Conservation (phyloP, 1,284 basidiomycete species). For the Trichosporon sp. region DNA sequence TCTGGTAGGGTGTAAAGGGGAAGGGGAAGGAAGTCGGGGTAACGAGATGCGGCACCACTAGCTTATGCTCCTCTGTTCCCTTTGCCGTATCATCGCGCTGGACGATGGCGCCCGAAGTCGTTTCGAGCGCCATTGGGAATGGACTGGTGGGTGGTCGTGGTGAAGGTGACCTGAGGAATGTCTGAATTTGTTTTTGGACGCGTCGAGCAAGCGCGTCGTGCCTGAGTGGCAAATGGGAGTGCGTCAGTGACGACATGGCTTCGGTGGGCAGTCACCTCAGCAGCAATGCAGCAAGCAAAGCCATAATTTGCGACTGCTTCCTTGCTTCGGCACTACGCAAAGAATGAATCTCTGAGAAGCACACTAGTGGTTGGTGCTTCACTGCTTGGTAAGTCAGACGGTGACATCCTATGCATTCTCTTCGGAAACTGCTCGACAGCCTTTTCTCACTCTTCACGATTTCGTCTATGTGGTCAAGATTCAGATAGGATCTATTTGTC, state of each 20-base stretch:
- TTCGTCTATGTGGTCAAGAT: too few species aligned
- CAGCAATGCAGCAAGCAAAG: too few species aligned
- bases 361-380: not conserved
- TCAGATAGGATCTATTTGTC: too few species aligned
- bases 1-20: conserved; percentile 78
- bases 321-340: too few species aligned
- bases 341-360: too few species aligned
- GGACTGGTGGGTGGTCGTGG: not conserved
- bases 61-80: not conserved
- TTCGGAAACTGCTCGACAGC: not conserved
- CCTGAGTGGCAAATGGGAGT: not conserved
- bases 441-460: conserved; percentile 3
- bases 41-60: conserved; percentile 30
- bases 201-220: conserved; percentile 4
- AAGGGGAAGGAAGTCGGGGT: conserved; percentile 68
- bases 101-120: not conserved
- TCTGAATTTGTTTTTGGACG: conserved; percentile 9
- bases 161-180: not conserved
- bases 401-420: not conserved
- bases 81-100: not conserved
- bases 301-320: too few species aligned
- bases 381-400: not conserved
- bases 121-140: not conserved
- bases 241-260: not conserved
- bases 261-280: not conserved